phyloP scores from a whole-genome alignment of 495 filamentous ascomycete species.

The Talaromyces ruber region DNA sequence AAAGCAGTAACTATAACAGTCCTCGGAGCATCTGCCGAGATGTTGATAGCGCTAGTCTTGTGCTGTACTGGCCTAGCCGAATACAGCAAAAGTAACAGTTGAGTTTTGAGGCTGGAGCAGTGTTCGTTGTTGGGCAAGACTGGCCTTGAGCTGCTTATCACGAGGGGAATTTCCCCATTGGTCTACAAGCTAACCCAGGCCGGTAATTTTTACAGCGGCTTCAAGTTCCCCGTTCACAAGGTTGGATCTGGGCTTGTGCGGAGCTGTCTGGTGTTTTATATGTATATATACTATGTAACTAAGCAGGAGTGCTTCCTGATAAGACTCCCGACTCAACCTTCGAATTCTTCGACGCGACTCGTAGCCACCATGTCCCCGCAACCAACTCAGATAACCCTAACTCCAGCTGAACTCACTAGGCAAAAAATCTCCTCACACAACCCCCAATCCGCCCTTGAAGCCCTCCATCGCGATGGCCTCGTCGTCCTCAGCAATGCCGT shows the following conservation, averaged over 20 bases:
- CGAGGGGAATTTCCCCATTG: background rate
- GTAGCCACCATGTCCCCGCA: background rate
- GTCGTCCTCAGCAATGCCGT: constrained; percentile 46
- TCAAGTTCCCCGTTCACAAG: background rate
- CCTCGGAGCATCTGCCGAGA: background rate
- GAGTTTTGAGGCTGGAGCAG: background rate
- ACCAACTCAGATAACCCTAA: constrained; percentile 5
- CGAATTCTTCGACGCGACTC: background rate
- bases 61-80: background rate
- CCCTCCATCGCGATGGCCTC: constrained; percentile 47
- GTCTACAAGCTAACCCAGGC: no score
- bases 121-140: background rate
- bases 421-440: constrained; percentile 24
- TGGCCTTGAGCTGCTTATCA: no score
- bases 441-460: constrained; percentile 42
- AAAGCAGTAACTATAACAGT: background rate
- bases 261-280: no score
- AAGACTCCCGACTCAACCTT: background rate
- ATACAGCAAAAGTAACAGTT: background rate
- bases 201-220: background rate
- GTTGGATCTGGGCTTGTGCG: background rate
- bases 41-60: background rate
- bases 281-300: background rate
- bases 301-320: background rate
- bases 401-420: constrained; percentile 8